Conservation (phyloP, 345 rosid genomes). For the Acer yangbiense region DNA sequence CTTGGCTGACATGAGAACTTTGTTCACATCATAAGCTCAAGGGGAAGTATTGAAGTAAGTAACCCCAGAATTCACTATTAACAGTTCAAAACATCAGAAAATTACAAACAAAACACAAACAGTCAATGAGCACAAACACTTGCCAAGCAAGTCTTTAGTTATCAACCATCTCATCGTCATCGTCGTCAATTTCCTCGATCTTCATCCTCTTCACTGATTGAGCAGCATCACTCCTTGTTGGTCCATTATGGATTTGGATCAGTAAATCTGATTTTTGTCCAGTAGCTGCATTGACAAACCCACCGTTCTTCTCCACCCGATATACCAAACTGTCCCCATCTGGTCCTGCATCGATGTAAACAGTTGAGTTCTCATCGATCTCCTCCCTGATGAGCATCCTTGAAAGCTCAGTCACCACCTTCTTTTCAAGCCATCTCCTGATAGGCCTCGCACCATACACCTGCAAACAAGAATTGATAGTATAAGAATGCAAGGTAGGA, state of each 20-base stretch:
- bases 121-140: no score
- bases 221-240: conserved; percentile 49
- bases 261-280: conserved; percentile 70
- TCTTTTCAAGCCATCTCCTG: conserved; percentile 94
- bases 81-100: no score
- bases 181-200: conserved; percentile 70
- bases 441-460: conserved; percentile 92
- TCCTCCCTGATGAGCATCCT: conserved; percentile 84
- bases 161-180: conserved; percentile 53
- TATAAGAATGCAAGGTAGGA: no score
- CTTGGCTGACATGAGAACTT: no score
- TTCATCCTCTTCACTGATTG: conserved; percentile 92
- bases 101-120: no score
- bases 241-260: conserved; percentile 54
- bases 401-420: conserved; percentile 85
- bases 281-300: conserved; percentile 68
- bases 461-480: conserved; percentile 34
- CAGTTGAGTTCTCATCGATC: conserved; percentile 83
- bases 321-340: conserved; percentile 47
- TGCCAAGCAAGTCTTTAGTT: conserved; percentile 15
- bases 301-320: conserved; percentile 74
- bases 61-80: no score
- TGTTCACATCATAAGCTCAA: no score
- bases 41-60: no score
- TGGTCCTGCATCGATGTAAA: conserved; percentile 64